Base-by-base conservation (phyloP, 257 asterid species). In the Anisodus acutangulus region DNA sequence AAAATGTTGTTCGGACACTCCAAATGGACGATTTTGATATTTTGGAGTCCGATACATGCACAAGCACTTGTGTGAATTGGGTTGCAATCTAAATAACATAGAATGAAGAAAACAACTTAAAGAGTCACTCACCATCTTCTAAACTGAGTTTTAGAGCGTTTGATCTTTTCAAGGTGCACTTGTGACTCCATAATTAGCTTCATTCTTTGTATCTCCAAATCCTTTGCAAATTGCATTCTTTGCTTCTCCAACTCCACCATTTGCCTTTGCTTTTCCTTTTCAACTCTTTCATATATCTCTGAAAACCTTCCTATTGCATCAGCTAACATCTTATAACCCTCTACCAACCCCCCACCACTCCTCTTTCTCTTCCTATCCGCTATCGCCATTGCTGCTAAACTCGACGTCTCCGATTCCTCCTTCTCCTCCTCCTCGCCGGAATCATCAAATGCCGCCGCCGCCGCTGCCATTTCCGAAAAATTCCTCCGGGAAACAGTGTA, bases 191-290 rank as follows among this genome's bases (percentile, higher is more conserved):
- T 88, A 86, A 90, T 88, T 8, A 92, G 86, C 84, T 95, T 91
- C 95, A 93, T 91, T 85, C 97, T 93, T 88, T 91, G 98, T 83
- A 94, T 88, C 91, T 96, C 99, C 89, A 96, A 87, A 86, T 96
- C 99, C 87, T 90, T 91, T 1, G 96, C 91, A 83, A 94, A 94
- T 82, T 93, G 93, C 96, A 93, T 93, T 87, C 97, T 91, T 76
- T 95, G 95, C 86, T 93, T 94, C 95, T 95, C 99, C 87, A 93
- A 79, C 83, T 96, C 99, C 92, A 94, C 90, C 92, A 96, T 88
- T 86, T 92, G 98, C 87, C 93, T 84, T 90, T 92, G 98, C 80
- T 96, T 96, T 17, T 90, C 93, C 90, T 78, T 92, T 88, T 94
- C 99, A 51, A 96, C 98, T 83, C 90, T 94, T 91, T 90, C 91